Percentiles rank a stretch among this genome's conserved stretches.
Conservation (phyloP, 2,329 filamentous ascomycete genomes). For the Pseudogymnoascus sp. region DNA sequence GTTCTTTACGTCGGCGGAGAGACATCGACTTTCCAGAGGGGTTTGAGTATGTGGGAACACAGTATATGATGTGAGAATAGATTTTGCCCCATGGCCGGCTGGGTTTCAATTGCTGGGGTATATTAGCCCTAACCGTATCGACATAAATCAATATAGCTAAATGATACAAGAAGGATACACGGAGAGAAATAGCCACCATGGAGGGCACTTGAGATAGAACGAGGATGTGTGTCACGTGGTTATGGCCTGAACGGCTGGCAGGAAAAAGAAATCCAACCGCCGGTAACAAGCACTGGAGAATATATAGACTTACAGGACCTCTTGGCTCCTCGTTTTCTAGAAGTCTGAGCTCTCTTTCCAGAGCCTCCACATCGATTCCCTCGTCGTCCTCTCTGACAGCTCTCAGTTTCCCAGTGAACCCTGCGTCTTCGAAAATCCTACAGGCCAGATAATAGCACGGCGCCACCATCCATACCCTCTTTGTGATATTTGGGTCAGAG, state of each 20-base stretch:
- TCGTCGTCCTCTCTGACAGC: slow-evolving; percentile 57
- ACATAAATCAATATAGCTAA: background rate
- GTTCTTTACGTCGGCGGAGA: slow-evolving; percentile 43
- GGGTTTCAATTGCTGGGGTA: slow-evolving; percentile 8
- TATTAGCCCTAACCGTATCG: background rate
- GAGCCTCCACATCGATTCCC: slow-evolving; percentile 51
- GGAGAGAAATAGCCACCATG: background rate
- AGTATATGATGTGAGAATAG: slow-evolving; percentile 62
- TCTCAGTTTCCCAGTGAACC: slow-evolving; percentile 49
- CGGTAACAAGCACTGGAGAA: background rate
- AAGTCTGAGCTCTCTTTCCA: slow-evolving; percentile 40
- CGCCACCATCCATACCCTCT: slow-evolving; percentile 57
- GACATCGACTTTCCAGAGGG: slow-evolving; percentile 61
- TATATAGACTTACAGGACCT: slow-evolving; percentile 11
- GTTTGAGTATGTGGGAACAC: slow-evolving; percentile 63
- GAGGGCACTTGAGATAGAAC: background rate
- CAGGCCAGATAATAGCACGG: slow-evolving; percentile 62
- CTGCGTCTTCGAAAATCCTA: slow-evolving; percentile 57
- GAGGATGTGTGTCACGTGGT: background rate
- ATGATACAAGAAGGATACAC: background rate
- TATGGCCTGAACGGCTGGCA: background rate
- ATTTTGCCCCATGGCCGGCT: slow-evolving; percentile 44
- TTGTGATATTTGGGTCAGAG: slow-evolving; percentile 57
- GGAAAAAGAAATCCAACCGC: background rate
- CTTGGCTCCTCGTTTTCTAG: slow-evolving; percentile 12